Percentiles rank a stretch among this genome's conserved stretches.
Conservation (phyloP, 352 stramenopile genomes). For the Phytophthora citricola region DNA sequence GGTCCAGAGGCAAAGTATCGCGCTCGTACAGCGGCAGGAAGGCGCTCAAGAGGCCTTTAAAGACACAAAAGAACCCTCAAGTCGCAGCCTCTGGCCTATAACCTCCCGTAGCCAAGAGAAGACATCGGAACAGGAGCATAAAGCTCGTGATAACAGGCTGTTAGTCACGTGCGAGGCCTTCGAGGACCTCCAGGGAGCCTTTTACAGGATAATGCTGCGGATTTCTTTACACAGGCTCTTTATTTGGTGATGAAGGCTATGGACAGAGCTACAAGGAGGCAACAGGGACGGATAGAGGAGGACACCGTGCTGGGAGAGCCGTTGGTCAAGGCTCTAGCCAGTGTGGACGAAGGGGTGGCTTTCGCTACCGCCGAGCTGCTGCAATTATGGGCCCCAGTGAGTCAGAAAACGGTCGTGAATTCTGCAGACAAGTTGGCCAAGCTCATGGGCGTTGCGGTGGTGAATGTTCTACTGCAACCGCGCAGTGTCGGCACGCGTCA, state of each 20-base stretch:
- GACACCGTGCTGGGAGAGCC: constrained; percentile 2
- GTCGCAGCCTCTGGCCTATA: constrained; percentile 23
- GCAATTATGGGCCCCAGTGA: constrained; percentile 33
- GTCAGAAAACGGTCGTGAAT: constrained; percentile 17
- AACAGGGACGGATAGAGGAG: constrained; percentile 8
- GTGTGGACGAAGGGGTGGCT: constrained; percentile 39
- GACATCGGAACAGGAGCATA: not conserved
- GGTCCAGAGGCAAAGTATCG: constrained; percentile 40
- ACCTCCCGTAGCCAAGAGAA: constrained; percentile 11
- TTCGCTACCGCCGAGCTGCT: constrained; percentile 40
- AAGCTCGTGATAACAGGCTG: not conserved
- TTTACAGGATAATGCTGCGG: constrained; percentile 2
- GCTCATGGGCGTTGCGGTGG: constrained; percentile 33
- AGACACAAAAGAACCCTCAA: not conserved
- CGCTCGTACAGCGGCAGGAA: constrained; percentile 17
- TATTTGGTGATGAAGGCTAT: constrained; percentile 30
- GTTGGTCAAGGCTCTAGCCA: constrained; percentile 9
- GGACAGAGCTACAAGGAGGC: constrained; percentile 20
- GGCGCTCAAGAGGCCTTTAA: not conserved
- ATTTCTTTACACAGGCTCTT: constrained; percentile 31
- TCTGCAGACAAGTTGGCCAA: constrained; percentile 18
- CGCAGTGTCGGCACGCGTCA: constrained; percentile 36
- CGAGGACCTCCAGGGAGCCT: constrained; percentile 19
- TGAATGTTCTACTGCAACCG: constrained; percentile 50
- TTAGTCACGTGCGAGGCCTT: constrained; percentile 20